Evolutionary conservation across 352 stramenopile species (phyloP).

Genomic region (Phytopythium litorale): DNA sequence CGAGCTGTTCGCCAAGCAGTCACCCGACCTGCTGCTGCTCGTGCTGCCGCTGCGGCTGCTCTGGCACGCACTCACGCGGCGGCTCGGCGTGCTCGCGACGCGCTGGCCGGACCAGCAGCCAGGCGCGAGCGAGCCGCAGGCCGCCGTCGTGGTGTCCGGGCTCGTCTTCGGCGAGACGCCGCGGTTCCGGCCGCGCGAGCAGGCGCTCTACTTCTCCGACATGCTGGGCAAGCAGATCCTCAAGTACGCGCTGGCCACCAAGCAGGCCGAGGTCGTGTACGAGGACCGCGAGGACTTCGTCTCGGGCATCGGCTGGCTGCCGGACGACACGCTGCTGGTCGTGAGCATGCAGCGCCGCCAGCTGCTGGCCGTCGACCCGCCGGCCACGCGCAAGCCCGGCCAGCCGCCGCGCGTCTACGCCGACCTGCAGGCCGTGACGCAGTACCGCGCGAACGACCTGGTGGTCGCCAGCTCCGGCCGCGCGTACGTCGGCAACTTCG

Average conservation of each 20-base stretch:
- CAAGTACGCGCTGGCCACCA: constrained; percentile 38
- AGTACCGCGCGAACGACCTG: constrained; percentile 51
- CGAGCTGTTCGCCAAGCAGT: constrained; percentile 21
- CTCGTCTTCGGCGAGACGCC: constrained; percentile 54
- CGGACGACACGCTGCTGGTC: constrained; percentile 38
- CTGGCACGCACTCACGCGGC: constrained; percentile 18
- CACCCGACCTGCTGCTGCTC: constrained; percentile 13
- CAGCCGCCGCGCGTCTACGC: constrained; percentile 35
- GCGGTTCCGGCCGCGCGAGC: constrained; percentile 47
- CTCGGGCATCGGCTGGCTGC: constrained; percentile 56
- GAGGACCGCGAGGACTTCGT: constrained; percentile 40
- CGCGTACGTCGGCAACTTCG: constrained; percentile 62
- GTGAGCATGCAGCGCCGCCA: constrained; percentile 28
- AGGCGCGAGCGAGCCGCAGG: constrained; percentile 23
- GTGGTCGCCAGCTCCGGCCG: constrained; percentile 37
- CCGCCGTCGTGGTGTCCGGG: constrained; percentile 25
- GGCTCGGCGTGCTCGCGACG: constrained; percentile 11
- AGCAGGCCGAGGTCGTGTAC: constrained; percentile 34
- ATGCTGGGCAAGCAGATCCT: constrained; percentile 50
- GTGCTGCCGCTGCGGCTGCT: constrained; percentile 23
- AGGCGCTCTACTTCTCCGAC: constrained; percentile 63
- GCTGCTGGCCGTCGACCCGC: constrained; percentile 34
- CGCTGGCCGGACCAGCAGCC: neutral
- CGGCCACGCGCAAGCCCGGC: neutral
- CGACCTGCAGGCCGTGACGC: constrained; percentile 41